phyloP scores from a whole-genome alignment of 73 alveolate species.

The Blepharisma stoltei region DNA sequence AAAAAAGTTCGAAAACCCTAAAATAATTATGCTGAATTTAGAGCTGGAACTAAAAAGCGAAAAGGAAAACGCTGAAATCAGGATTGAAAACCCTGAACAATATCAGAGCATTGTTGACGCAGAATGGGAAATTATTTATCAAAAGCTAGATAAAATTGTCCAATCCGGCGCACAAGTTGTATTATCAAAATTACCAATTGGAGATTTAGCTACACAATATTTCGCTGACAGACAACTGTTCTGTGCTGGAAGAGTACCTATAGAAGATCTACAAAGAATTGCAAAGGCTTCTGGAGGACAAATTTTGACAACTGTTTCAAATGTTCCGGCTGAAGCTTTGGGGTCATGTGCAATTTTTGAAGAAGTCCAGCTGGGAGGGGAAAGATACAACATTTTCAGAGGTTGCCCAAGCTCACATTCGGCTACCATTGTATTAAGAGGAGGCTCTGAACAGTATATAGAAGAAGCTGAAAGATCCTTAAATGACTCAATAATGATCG shows the following conservation, averaged over 20 bases:
- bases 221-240: constrained; percentile 90
- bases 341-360: constrained; percentile 96
- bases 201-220: constrained; percentile 94
- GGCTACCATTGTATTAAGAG: constrained; percentile 95
- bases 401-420: constrained; percentile 74
- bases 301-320: constrained; percentile 88
- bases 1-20: constrained; percentile 89
- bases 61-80: constrained; percentile 90
- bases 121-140: constrained; percentile 96
- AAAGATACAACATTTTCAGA: constrained; percentile 57
- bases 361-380: constrained; percentile 94
- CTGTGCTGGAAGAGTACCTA: constrained; percentile 94
- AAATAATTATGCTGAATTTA: constrained; percentile 76
- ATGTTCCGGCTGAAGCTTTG: constrained; percentile 61
- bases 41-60: constrained; percentile 96
- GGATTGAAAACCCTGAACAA: constrained; percentile 93
- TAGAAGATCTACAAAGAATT: constrained; percentile 88
- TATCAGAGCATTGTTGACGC: constrained; percentile 96
- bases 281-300: constrained; percentile 93
- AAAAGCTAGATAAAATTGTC: constrained; percentile 85
- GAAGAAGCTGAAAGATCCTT: constrained; percentile 97
- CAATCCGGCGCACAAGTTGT: constrained; percentile 91
- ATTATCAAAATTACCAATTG: constrained; percentile 94
- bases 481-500: constrained; percentile 95
- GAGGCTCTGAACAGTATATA: constrained; percentile 97